Evolutionary conservation across 805 yeast species (phyloP).

Genomic region (Komagataella ulmi): DNA sequence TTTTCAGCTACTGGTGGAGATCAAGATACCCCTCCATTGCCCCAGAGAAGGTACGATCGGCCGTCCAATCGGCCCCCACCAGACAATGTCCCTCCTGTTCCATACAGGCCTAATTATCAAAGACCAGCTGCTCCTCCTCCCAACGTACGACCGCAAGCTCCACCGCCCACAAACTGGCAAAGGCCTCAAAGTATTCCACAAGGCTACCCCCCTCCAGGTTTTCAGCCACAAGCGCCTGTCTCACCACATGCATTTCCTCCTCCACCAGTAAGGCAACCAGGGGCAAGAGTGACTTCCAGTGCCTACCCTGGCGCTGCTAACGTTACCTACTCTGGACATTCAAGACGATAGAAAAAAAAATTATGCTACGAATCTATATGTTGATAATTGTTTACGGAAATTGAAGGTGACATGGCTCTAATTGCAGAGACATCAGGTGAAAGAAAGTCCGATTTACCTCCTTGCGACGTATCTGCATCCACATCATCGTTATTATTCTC

Average conservation of each 20-base stretch:
- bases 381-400: neutral
- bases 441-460: neutral
- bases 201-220: neutral
- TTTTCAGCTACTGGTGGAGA: constrained; percentile 16
- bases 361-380: neutral
- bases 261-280: neutral
- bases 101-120: neutral
- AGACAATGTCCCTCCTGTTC: neutral
- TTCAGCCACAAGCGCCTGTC: neutral
- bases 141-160: neutral
- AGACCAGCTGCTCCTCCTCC: neutral
- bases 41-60: neutral
- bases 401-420: neutral
- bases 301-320: neutral
- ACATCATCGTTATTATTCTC: neutral
- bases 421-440: neutral
- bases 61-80: neutral
- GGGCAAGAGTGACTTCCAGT: neutral
- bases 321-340: neutral
- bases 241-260: neutral
- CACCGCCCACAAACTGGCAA: neutral
- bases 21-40: constrained; percentile 2
- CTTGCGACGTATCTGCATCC: neutral
- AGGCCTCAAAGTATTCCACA: neutral
- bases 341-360: neutral